Conservation (phyloP, 2,329 filamentous ascomycete species). For the Venturia carpophila region DNA sequence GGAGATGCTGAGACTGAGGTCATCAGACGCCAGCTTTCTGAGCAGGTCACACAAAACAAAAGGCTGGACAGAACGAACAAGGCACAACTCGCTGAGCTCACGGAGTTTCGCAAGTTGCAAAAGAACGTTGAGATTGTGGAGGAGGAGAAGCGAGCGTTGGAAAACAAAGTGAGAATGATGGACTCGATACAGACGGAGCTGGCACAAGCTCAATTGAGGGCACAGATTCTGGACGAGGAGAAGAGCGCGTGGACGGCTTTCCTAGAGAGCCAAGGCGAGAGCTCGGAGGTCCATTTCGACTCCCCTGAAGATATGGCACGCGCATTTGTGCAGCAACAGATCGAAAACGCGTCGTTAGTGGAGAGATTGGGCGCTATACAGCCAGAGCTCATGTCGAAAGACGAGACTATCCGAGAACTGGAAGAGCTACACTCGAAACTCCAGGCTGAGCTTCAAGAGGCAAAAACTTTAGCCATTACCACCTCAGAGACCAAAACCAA, state of each 20-base stretch:
- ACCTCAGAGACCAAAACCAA: constrained; percentile 49
- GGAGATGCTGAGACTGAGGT: constrained; percentile 76
- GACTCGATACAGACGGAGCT: constrained; percentile 68
- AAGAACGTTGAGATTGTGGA: constrained; percentile 91
- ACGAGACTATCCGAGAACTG: constrained; percentile 63
- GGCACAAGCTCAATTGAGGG: constrained; percentile 70
- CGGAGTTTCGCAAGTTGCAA: constrained; percentile 69
- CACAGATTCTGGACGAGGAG: constrained; percentile 83
- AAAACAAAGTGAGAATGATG: constrained; percentile 68
- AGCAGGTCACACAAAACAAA: constrained; percentile 87
- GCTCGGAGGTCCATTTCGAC: constrained; percentile 65
- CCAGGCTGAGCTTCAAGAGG: constrained; percentile 49
- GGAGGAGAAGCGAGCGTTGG: constrained; percentile 82
- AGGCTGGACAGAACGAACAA: constrained; percentile 72
- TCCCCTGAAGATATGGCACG: constrained; percentile 81
- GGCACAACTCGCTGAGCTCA: constrained; percentile 71
- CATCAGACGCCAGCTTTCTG: constrained; percentile 78
- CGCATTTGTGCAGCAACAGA: constrained; percentile 72
- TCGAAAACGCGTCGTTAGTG: constrained; percentile 70
- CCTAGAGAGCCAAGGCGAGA: constrained; percentile 58
- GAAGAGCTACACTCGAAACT: constrained; percentile 62
- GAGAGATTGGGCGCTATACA: constrained; percentile 73
- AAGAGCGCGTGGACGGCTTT: constrained; percentile 79
- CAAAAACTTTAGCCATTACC: constrained; percentile 38
- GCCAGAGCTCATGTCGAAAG: constrained; percentile 68